phyloP scores from a whole-genome alignment of 2,329 filamentous ascomycete species.

The Kalaharituber pfeilii region DNA sequence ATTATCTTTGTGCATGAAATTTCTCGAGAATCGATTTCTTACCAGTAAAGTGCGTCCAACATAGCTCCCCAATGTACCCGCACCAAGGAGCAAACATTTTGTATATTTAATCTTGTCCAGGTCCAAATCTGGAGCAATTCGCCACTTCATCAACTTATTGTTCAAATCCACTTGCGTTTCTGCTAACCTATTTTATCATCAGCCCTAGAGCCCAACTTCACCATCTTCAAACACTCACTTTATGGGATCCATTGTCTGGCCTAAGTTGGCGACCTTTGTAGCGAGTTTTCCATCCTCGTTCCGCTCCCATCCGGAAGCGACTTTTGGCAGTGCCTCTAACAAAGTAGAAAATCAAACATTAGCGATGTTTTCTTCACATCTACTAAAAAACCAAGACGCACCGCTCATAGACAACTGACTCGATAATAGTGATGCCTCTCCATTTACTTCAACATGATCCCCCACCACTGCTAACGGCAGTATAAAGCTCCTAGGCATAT shows the following conservation, averaged over 20 bases:
- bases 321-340: conserved; percentile 47
- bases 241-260: conserved; percentile 79
- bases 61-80: conserved; percentile 84
- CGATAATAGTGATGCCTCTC: conserved; percentile 18
- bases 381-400: not conserved
- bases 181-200: conserved; percentile 39
- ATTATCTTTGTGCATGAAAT: not conserved
- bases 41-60: conserved; percentile 82
- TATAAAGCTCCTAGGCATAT: conserved; percentile 67
- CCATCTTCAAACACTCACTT: conserved; percentile 7
- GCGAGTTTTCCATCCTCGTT: conserved; percentile 61
- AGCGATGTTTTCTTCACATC: not conserved
- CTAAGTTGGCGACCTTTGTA: conserved; percentile 62
- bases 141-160: conserved; percentile 97
- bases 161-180: conserved; percentile 94
- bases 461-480: conserved; percentile 45
- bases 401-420: conserved; percentile 1
- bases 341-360: not conserved
- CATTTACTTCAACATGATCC: conserved; percentile 21
- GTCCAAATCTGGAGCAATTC: conserved; percentile 73
- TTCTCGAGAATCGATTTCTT: not conserved
- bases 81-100: conserved; percentile 76
- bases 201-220: conserved; percentile 30
- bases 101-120: conserved; percentile 78
- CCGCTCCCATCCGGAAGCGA: conserved; percentile 78